Evolutionary conservation across 768 basidiomycete species (phyloP), one percentile per base, ranked within the genome.

Genomic region (Pisolithus microcarpus): DNA sequence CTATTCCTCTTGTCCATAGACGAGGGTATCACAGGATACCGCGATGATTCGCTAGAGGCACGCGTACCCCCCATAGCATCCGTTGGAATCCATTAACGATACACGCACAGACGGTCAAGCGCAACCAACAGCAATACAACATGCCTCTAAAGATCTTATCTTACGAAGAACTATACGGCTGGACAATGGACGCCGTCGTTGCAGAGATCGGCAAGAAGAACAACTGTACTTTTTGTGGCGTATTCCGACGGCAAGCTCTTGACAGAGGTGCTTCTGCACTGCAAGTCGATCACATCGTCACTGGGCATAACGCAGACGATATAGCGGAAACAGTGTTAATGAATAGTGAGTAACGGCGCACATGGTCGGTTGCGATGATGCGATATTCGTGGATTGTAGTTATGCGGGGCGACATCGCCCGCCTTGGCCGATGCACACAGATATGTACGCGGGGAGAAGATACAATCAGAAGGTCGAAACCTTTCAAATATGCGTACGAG

Each of bases 401-500:
- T 54, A 95, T 99, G 85, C 83, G 96, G 42, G 96, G 96, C 7
- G 96, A 99, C 67, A 92, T 98, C 44, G 91, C 94, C 15, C 80
- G 96, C 37, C 76, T 99, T 11, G 90, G 91, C 4, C 78, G 96
- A 47, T 98, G 96, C 68, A 98, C 95, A 1, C 75, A 84, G 37
- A 94, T 99, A 53, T 95, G 91, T 52, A 99, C 96, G 0, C 84
- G 92, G 65, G 92, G 92, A 38, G 95, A 96, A 65, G 92, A 96
- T 61, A 94, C 92, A 1, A 97, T 98, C 65, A 91, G 84, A 66
- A 80, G 96, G 51, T 93, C 90, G 45, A 99, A 99, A 70, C 96
- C 96, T n/a, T 98, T 99, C 78, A 98, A 97, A 65, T 99, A 98
- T 63, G 87, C 92, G 0, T 98, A 98, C 61, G 96, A 99, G 73